These are phyloP conservation scores for Kondoa subrosea DNA, from an alignment of 768 basidiomycete genomes.

Conservation along the genomic window DNA sequence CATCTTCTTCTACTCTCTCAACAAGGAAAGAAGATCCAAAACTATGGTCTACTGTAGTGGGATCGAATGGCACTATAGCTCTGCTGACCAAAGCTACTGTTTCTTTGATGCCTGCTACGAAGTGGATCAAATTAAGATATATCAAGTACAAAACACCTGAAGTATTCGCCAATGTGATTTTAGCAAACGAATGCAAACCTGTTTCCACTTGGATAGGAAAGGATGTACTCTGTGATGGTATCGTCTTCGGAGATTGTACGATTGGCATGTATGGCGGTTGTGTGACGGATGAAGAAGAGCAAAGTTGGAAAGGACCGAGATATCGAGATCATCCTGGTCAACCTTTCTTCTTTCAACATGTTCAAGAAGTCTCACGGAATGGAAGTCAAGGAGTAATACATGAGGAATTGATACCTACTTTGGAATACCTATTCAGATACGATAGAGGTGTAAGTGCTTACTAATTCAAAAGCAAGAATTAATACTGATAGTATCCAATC, in stretches of 20 bases:
- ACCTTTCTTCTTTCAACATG: background rate
- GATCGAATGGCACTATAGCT: background rate
- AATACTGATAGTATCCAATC: background rate
- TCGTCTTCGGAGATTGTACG: background rate
- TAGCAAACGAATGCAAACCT: background rate
- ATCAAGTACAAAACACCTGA: background rate
- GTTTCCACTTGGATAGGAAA: background rate
- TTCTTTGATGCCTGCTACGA: background rate
- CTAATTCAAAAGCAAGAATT: background rate
- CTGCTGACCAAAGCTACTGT: background rate
- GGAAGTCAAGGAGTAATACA: background rate
- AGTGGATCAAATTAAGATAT: background rate
- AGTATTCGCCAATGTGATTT: background rate
- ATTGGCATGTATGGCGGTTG: background rate
- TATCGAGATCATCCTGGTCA: background rate
- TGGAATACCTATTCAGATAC: background rate
- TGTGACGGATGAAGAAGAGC: background rate
- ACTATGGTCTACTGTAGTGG: background rate
- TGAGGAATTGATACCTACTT: background rate
- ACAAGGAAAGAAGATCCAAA: background rate
- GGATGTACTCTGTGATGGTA: background rate
- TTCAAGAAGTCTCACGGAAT: background rate
- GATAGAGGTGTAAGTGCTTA: background rate
- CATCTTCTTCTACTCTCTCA: background rate
- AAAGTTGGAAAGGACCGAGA: background rate